Evolutionary conservation across 2,329 filamentous ascomycete species (phyloP).

Genomic region (Colletotrichum tofieldiae): DNA sequence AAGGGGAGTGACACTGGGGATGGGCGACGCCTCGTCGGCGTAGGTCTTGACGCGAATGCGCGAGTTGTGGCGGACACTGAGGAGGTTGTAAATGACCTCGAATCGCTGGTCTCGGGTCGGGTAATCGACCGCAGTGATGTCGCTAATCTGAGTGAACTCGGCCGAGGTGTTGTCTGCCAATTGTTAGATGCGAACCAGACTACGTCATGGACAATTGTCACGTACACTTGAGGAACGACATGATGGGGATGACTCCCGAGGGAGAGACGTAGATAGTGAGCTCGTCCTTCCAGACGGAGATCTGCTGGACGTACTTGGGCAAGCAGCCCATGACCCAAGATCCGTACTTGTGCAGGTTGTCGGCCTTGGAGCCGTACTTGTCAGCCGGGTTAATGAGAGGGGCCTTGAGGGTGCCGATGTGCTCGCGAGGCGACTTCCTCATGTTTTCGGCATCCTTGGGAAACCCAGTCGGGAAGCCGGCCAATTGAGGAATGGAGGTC

Average conservation of each 20-base stretch:
- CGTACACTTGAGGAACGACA: constrained; percentile 89
- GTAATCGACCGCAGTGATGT: constrained; percentile 96
- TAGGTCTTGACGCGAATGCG: constrained; percentile 99
- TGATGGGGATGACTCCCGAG: constrained; percentile 89
- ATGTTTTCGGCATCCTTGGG: constrained; percentile 77
- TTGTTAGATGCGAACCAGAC: constrained; percentile 5
- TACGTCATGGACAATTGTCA: constrained; percentile 15
- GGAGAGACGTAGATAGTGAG: constrained; percentile 94
- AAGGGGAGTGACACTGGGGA: constrained; percentile 87
- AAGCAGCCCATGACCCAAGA: constrained; percentile 97
- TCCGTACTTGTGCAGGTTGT: constrained; percentile 93
- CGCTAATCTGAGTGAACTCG: constrained; percentile 94
- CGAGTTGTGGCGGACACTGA: constrained; percentile 96
- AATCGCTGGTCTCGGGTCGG: constrained; percentile 96
- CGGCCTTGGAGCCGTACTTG: constrained; percentile 90
- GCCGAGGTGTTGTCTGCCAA: constrained; percentile 89
- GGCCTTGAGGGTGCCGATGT: constrained; percentile 74
- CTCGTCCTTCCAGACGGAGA: constrained; percentile 99
- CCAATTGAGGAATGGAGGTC: constrained; percentile 45
- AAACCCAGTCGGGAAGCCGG: constrained; percentile 44
- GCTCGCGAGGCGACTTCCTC: constrained; percentile 74
- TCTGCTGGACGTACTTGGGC: constrained; percentile 99
- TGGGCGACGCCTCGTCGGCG: constrained; percentile 93
- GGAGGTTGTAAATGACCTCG: constrained; percentile 97
- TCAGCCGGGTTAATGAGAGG: constrained; percentile 93